Percentiles rank a stretch among this genome's conserved stretches.
phyloP scores from a whole-genome alignment of 2,329 filamentous ascomycete genomes.

The Aspergillus ruber region DNA sequence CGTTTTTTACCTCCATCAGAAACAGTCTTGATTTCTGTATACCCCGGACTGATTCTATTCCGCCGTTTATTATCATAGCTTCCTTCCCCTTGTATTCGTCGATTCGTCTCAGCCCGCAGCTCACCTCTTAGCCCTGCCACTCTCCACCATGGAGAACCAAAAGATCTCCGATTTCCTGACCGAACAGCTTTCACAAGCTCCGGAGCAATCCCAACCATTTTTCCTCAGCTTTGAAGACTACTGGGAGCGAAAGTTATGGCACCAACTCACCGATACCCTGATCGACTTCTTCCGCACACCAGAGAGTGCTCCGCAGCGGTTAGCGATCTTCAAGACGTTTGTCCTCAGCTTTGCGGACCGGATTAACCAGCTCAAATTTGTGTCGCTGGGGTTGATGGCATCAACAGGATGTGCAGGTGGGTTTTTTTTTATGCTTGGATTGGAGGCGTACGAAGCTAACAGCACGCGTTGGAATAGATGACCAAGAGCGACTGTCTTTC shows the following conservation, averaged over 20 bases:
- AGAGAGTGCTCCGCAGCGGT: constrained; percentile 73
- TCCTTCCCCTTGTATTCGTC: background rate
- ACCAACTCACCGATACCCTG: constrained; percentile 88
- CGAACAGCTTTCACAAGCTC: constrained; percentile 80
- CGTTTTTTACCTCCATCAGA: background rate
- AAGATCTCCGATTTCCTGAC: constrained; percentile 86
- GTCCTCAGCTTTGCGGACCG: constrained; percentile 94
- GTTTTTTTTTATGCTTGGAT: constrained; percentile 4
- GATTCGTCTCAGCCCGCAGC: constrained; percentile 1
- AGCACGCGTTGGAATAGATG: constrained; percentile 52
- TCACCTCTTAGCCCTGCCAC: constrained; percentile 4
- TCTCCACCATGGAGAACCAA: constrained; percentile 67
- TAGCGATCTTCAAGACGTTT: constrained; percentile 90
- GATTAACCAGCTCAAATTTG: constrained; percentile 98
- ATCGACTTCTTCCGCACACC: constrained; percentile 80
- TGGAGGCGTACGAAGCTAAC: constrained; percentile 2
- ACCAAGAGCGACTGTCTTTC: constrained; percentile 78
- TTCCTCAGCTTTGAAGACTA: constrained; percentile 91
- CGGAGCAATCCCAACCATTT: constrained; percentile 78
- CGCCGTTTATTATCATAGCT: background rate
- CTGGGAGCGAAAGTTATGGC: constrained; percentile 99
- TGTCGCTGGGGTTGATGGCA: constrained; percentile 80
- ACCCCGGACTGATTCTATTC: background rate
- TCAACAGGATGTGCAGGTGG: constrained; percentile 63
- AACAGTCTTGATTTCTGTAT: background rate